Conservation (phyloP, 1,284 basidiomycete species). For the Puccinia hordei region DNA sequence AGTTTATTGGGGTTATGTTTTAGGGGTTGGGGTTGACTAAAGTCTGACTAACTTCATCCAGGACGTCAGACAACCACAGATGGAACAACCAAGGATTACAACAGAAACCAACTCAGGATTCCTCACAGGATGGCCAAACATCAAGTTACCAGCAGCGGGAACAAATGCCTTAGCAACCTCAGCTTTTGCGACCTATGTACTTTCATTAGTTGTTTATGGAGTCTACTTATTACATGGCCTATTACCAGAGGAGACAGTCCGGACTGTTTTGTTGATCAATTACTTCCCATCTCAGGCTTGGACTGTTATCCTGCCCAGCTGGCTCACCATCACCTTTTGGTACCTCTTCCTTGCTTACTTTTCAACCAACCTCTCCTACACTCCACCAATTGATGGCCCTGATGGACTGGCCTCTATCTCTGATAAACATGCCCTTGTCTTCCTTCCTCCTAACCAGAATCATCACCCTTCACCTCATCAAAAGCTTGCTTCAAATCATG, state of each 20-base stretch:
- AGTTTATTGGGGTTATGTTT: too few species aligned
- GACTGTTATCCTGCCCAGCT: conserved; percentile 19
- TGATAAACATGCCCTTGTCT: conserved; percentile 14
- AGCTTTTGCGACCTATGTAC: conserved; percentile 39
- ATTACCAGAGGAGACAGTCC: neutral
- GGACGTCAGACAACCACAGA: too few species aligned
- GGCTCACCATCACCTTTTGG: conserved; percentile 41
- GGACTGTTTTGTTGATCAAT: neutral
- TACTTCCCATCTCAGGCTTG: conserved; percentile 12
- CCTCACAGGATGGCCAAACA: too few species aligned
- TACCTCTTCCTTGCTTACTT: conserved; percentile 20
- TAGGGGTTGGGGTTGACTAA: too few species aligned
- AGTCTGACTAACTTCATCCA: too few species aligned
- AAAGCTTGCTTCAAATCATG: neutral
- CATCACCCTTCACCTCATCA: neutral
- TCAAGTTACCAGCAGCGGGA: neutral
- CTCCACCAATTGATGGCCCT: conserved; percentile 28
- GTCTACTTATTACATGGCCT: conserved; percentile 21
- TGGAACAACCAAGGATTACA: too few species aligned
- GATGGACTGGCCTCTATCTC: conserved; percentile 17
- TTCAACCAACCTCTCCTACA: conserved; percentile 13
- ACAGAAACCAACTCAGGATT: too few species aligned
- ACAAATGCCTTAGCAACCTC: conserved; percentile 29
- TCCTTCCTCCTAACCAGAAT: conserved; percentile 9
- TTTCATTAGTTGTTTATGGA: conserved; percentile 8